A percentile compares a stretch with the other conserved stretches of the same genome.
Conservation (phyloP, 257 asterid species). For the Voacanga thouarsii region DNA sequence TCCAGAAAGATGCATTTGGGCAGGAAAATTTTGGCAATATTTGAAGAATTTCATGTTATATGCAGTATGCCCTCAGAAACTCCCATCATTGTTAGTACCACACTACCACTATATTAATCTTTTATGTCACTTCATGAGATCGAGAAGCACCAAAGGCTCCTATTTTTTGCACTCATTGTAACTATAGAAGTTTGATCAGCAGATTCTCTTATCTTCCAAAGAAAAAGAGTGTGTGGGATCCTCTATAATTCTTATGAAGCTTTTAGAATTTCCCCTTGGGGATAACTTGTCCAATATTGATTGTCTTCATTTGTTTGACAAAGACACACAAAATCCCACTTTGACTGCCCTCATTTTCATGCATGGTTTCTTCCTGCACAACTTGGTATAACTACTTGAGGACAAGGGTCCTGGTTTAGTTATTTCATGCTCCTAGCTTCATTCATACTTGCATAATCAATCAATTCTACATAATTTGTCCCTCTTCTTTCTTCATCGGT, state of each 20-base stretch:
- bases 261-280: background rate
- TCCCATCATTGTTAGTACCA: background rate
- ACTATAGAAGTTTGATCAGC: background rate
- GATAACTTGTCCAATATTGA: background rate
- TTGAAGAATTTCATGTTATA: background rate
- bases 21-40: too few relatives aligned
- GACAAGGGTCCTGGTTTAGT: background rate
- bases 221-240: background rate
- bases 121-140: slow-evolving; percentile 9
- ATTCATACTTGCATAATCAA: background rate
- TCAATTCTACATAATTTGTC: background rate
- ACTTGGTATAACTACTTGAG: background rate
- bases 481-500: background rate
- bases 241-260: background rate
- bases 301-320: background rate
- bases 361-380: background rate
- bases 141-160: slow-evolving; percentile 2
- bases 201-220: background rate
- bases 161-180: too few relatives aligned
- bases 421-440: background rate
- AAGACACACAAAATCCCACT: slow-evolving; percentile 5
- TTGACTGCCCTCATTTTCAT: background rate
- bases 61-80: background rate
- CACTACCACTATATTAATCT: background rate
- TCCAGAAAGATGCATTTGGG: too few relatives aligned